These are phyloP conservation scores for Pseudopyricularia javanii DNA, from an alignment of 2,329 filamentous ascomycete genomes.

Conservation along the genomic window DNA sequence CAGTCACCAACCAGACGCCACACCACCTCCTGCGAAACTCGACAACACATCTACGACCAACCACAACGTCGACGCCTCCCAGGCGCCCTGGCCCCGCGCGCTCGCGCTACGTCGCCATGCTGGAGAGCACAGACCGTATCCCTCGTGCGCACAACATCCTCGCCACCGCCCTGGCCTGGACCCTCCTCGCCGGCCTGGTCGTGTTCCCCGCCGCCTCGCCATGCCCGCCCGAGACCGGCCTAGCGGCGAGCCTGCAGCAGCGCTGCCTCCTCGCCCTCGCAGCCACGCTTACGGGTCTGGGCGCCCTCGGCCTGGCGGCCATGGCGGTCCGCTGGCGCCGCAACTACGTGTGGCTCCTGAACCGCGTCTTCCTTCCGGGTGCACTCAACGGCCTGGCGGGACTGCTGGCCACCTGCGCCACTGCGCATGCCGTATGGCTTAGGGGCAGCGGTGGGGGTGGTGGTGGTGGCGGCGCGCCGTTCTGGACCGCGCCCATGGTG, in stretches of 20 bases:
- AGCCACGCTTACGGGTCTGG: conserved; percentile 19
- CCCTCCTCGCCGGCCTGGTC: conserved; percentile 39
- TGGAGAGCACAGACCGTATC: conserved; percentile 32
- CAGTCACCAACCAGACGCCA: neutral
- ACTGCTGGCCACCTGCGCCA: conserved; percentile 33
- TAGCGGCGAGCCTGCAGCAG: conserved; percentile 7
- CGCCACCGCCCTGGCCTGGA: conserved; percentile 30
- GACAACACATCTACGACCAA: neutral
- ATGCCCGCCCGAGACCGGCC: conserved; percentile 7
- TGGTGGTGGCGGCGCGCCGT: conserved; percentile 13
- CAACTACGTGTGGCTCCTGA: conserved; percentile 43
- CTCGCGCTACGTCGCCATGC: conserved; percentile 30
- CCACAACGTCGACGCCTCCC: neutral
- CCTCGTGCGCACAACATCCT: conserved; percentile 32
- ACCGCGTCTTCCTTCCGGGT: conserved; percentile 33
- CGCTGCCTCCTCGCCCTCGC: conserved; percentile 27
- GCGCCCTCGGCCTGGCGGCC: conserved; percentile 24
- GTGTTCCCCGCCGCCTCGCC: conserved; percentile 40
- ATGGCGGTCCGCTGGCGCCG: conserved; percentile 29
- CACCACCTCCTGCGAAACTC: neutral
- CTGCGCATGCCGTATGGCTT: conserved; percentile 26
- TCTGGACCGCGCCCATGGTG: conserved; percentile 28
- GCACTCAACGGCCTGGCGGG: conserved; percentile 35
- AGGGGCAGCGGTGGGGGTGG: too few species aligned
- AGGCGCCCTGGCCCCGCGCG: conserved; percentile 4